A percentile compares a stretch with the other conserved stretches of the same genome.
These are phyloP conservation scores for Venturia pyrina DNA, from an alignment of 2,329 filamentous ascomycete genomes.

Conservation along the genomic window DNA sequence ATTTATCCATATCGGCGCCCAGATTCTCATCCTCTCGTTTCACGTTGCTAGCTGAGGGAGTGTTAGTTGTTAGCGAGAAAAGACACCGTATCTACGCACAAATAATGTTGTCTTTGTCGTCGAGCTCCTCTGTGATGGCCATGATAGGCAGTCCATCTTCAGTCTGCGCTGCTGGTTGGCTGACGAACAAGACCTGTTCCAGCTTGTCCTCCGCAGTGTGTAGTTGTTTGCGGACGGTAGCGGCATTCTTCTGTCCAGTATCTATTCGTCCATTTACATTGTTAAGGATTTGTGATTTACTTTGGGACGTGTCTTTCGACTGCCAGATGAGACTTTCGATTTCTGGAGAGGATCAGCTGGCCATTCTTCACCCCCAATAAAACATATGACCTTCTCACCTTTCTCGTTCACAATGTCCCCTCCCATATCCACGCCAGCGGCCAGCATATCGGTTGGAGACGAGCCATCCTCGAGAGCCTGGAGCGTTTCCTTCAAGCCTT, in stretches of 20 bases:
- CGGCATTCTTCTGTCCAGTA: slow-evolving; percentile 62
- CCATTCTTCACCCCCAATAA: background rate
- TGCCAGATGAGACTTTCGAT: slow-evolving; percentile 44
- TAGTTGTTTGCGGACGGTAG: slow-evolving; percentile 63
- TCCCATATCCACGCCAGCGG: slow-evolving; percentile 46
- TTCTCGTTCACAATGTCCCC: slow-evolving; percentile 54
- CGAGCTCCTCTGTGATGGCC: slow-evolving; percentile 14
- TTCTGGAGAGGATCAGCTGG: slow-evolving; percentile 27
- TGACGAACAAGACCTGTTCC: slow-evolving; percentile 49
- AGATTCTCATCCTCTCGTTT: background rate
- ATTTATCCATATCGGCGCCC: background rate
- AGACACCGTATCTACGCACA: slow-evolving; percentile 1
- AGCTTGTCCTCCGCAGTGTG: slow-evolving; percentile 59
- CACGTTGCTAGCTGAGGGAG: slow-evolving; percentile 8
- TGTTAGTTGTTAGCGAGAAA: background rate
- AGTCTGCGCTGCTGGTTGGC: slow-evolving; percentile 16
- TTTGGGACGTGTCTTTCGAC: slow-evolving; percentile 36
- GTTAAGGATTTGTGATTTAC: slow-evolving; percentile 53
- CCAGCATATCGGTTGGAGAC: slow-evolving; percentile 43
- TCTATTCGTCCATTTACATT: slow-evolving; percentile 69
- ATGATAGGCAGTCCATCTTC: slow-evolving; percentile 10
- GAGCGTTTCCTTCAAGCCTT: slow-evolving; percentile 77
- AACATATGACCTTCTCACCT: slow-evolving; percentile 15
- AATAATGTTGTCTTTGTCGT: slow-evolving; percentile 13
- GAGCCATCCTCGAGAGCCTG: slow-evolving; percentile 38